phyloP scores from a whole-genome alignment of 2,329 filamentous ascomycete species.

The Claviceps cyperi region DNA sequence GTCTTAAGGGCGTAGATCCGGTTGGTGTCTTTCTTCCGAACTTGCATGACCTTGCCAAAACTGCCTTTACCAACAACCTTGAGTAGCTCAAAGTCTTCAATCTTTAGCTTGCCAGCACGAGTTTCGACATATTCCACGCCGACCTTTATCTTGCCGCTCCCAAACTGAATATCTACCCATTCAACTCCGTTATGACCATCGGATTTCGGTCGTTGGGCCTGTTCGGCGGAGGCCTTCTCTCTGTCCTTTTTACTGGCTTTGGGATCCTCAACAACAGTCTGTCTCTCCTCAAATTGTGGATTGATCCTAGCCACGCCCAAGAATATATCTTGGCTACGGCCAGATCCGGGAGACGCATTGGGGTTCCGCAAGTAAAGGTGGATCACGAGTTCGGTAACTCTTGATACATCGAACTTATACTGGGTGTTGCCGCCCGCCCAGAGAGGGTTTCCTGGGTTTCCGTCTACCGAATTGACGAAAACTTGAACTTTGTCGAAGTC shows the following conservation, averaged over 20 bases:
- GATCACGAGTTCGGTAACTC: constrained; percentile 78
- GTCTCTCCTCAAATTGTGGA: constrained; percentile 77
- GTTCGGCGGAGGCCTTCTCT: constrained; percentile 59
- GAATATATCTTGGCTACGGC: constrained; percentile 92
- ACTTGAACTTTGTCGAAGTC: constrained; percentile 99
- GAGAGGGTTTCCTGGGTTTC: constrained; percentile 81
- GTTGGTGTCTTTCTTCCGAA: constrained; percentile 92
- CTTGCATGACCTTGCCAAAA: constrained; percentile 99
- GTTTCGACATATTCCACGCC: constrained; percentile 95
- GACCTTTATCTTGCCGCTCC: constrained; percentile 75
- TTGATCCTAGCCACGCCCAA: constrained; percentile 81
- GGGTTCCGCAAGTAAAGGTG: constrained; percentile 94
- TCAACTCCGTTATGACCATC: constrained; percentile 60
- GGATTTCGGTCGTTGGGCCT: constrained; percentile 35
- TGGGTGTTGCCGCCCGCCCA: constrained; percentile 98
- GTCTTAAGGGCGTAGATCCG: constrained; percentile 98
- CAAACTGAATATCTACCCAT: constrained; percentile 84
- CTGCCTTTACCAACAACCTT: constrained; percentile 97
- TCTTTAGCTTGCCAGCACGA: constrained; percentile 72
- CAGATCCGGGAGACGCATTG: constrained; percentile 66
- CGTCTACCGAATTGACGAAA: constrained; percentile 93
- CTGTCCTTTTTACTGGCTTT: constrained; percentile 78
- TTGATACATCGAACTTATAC: constrained; percentile 98
- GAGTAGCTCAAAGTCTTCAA: constrained; percentile 92
- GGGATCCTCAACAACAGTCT: constrained; percentile 57